phyloP scores from a whole-genome alignment of 805 yeast genomes.

The Lachancea lanzarotensis region DNA sequence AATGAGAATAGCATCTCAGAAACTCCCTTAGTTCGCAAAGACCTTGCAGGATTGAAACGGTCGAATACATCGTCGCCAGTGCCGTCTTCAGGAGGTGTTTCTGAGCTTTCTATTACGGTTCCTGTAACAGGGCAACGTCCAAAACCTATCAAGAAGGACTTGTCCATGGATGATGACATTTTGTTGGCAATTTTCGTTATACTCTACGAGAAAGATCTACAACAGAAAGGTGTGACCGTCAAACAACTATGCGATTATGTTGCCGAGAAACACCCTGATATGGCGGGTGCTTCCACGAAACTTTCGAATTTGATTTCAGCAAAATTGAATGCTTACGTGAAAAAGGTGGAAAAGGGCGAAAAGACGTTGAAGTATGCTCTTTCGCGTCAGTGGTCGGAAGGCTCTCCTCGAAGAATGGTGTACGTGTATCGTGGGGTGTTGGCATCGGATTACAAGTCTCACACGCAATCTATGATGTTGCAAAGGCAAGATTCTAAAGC shows the following conservation, averaged over 20 bases:
- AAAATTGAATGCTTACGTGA: conserved; percentile 76
- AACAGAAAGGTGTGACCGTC: conserved; percentile 80
- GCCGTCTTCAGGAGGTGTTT: conserved; percentile 11
- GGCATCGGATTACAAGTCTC: conserved; percentile 67
- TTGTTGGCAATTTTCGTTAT: conserved; percentile 69
- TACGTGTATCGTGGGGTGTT: conserved; percentile 76
- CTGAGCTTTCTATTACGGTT: conserved; percentile 59
- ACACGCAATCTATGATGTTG: conserved; percentile 50
- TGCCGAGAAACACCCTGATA: conserved; percentile 70
- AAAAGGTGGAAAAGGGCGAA: conserved; percentile 80
- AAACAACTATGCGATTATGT: conserved; percentile 77
- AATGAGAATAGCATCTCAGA: conserved; percentile 1
- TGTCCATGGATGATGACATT: conserved; percentile 63
- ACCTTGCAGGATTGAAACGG: conserved; percentile 1
- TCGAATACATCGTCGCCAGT: conserved; percentile 2
- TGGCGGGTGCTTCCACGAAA: conserved; percentile 74
- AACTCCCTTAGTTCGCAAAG: conserved; percentile 2
- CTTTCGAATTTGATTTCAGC: conserved; percentile 78
- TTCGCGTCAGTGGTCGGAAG: conserved; percentile 87
- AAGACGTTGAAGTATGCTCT: conserved; percentile 63
- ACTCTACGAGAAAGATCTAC: conserved; percentile 59
- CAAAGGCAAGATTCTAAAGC: conserved; percentile 4
- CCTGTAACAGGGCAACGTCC: conserved; percentile 78
- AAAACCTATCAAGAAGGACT: conserved; percentile 55
- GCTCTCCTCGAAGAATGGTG: conserved; percentile 84